Conservation (phyloP, 768 basidiomycete genomes). For the Sporobolomyces phaffii region DNA sequence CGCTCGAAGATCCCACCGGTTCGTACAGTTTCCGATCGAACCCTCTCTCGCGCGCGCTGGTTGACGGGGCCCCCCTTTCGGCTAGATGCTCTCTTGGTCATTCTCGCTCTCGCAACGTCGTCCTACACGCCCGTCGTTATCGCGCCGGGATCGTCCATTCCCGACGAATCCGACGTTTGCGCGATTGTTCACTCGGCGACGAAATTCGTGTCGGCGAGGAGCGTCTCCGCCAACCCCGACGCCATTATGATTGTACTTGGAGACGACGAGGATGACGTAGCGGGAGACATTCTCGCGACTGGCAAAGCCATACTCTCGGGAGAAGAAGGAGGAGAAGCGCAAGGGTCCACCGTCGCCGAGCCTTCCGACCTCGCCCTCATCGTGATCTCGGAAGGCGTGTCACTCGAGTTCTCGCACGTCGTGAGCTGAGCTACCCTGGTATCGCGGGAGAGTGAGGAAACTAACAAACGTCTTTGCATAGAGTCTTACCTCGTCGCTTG, state of each 20-base stretch:
- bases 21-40: no score
- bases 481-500: constrained; percentile 35
- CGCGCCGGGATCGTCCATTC: constrained; percentile 11
- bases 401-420: constrained; percentile 21
- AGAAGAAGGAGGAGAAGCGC: no score
- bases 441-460: no score
- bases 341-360: not conserved
- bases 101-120: constrained; percentile 27
- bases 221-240: not conserved
- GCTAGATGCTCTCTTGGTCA: constrained; percentile 36
- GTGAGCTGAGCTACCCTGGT: not conserved
- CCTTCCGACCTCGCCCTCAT: constrained; percentile 20
- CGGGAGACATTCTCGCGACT: constrained; percentile 24
- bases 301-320: constrained; percentile 6
- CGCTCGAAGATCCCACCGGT: constrained; percentile 33
- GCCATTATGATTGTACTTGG: constrained; percentile 7
- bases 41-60: not conserved
- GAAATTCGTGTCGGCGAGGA: not conserved
- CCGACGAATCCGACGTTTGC: constrained; percentile 7
- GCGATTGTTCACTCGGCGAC: constrained; percentile 22
- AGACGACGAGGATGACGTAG: not conserved
- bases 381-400: constrained; percentile 19
- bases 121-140: constrained; percentile 23
- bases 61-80: no score
- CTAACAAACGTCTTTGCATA: not conserved